Base-by-base conservation (phyloP, 352 stramenopile genomes). In the Plasmopara muralis region DNA sequence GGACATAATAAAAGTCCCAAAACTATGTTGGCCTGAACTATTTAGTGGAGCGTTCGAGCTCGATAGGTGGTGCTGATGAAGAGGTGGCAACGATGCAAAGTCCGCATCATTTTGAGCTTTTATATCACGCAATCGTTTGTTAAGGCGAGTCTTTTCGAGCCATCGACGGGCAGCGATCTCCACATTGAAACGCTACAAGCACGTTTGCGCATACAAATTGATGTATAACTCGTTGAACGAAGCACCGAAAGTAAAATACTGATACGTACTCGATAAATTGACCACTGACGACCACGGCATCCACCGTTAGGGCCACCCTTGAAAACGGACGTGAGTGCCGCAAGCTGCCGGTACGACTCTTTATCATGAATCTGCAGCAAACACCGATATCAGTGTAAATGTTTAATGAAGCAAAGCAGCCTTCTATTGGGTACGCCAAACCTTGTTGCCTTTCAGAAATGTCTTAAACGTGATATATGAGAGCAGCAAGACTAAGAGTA, bases 381-480 rank as follows among this genome's bases (percentile, higher is more conserved):
- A 47, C 14, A 41, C 12, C 33, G 6, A 37, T 35, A 42, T 29
- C 50, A 2, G 10, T 4, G 8, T 44, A 16, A 35, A 34, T 39
- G 37, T 16, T 41, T 16, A 5, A 53, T 37, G 1, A 14, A 8
- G 46, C 2, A 5, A 14, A 18, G 7, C 12, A 20, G 34, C 20
- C 8, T 46, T 35, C 9, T 15, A 4, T 9, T 9, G 33, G 1
- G 4, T 18, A 16, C 6, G 13, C n/a, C 56, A 14, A 30, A 88
- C 77, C 55, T 83, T 76, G 56, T 72, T 66, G 15, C 83, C 83
- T 45, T 91, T 93, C 9, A 78, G 50, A 25, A 65, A 60, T 3
- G 80, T 93, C 45, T 85, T 85, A 64, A 85, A 83, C 29, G 83
- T 85, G 53, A 77, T 88, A 63, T 77, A 81, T 34, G 77, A 81